Conservation (phyloP, 2,329 filamentous ascomycete species). For the Colletotrichum australisinense region DNA sequence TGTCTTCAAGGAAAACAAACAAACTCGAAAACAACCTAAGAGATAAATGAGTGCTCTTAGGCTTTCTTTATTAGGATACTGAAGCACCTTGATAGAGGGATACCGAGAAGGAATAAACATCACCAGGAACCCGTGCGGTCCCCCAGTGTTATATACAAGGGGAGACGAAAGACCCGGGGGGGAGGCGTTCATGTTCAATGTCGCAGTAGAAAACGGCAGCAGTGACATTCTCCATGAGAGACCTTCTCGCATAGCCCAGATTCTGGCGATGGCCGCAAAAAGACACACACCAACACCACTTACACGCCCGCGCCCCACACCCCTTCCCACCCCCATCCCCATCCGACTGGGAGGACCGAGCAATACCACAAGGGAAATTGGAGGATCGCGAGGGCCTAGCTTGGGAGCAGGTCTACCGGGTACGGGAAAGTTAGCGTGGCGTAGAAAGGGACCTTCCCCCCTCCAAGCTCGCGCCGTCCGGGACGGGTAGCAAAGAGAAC, state of each 20-base stretch:
- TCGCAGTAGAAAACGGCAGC: conserved; percentile 23
- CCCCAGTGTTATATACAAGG: conserved; percentile 24
- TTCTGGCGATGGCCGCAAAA: neutral
- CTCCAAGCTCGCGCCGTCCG: conserved; percentile 1
- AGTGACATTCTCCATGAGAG: neutral
- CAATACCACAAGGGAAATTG: conserved; percentile 17
- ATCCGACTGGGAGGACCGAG: conserved; percentile 14
- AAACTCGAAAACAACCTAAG: neutral
- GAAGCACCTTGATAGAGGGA: conserved; percentile 14
- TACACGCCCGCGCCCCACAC: no score
- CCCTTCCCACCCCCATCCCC: neutral
- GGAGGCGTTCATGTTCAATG: conserved; percentile 3
- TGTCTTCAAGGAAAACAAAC: neutral
- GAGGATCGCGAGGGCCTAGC: conserved; percentile 14
- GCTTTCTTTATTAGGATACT: neutral
- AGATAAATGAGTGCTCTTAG: conserved; percentile 1
- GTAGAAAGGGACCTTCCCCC: neutral
- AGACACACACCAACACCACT: neutral
- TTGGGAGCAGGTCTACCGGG: neutral
- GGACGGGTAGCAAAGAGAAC: neutral
- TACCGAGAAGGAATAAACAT: neutral
- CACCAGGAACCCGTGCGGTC: neutral
- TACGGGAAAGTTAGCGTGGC: conserved; percentile 10
- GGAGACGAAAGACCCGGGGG: neutral
- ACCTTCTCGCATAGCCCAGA: neutral